Conservation (phyloP, 345 rosid genomes). For the Lepidium didymum region DNA sequence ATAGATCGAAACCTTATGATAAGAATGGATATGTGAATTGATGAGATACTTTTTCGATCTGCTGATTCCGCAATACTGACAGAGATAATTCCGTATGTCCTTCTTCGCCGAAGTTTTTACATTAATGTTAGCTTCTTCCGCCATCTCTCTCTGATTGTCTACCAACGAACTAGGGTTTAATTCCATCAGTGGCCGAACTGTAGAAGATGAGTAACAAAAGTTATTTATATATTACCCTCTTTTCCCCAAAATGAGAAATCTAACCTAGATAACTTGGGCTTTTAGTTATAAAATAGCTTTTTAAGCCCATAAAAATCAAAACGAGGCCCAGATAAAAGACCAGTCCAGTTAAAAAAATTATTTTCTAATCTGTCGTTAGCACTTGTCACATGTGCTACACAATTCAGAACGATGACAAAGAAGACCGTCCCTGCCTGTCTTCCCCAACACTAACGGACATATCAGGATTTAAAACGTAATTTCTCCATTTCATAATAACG, state of each 20-base stretch:
- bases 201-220: not conserved
- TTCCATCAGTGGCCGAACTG: not conserved
- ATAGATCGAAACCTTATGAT: slow-evolving; percentile 43
- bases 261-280: slow-evolving; percentile 13
- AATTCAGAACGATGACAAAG: slow-evolving; percentile 4
- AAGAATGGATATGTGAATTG: slow-evolving; percentile 44
- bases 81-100: slow-evolving; percentile 63
- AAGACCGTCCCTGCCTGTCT: not conserved
- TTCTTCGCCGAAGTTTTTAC: slow-evolving; percentile 22
- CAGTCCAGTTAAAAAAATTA: not conserved
- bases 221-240: not conserved
- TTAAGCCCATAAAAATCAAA: not conserved
- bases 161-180: not conserved
- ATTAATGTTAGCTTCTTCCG: slow-evolving; percentile 28
- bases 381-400: slow-evolving; percentile 9
- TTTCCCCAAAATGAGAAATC: not conserved
- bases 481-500: slow-evolving; percentile 9
- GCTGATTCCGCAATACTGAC: slow-evolving; percentile 78
- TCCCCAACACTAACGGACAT: not conserved
- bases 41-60: slow-evolving; percentile 79
- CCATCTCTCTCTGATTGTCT: slow-evolving; percentile 22
- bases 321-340: not conserved
- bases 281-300: not conserved
- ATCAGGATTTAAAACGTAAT: not conserved
- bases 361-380: not conserved